Conservation (phyloP, 257 asterid species). For the Capsicum chinense region DNA sequence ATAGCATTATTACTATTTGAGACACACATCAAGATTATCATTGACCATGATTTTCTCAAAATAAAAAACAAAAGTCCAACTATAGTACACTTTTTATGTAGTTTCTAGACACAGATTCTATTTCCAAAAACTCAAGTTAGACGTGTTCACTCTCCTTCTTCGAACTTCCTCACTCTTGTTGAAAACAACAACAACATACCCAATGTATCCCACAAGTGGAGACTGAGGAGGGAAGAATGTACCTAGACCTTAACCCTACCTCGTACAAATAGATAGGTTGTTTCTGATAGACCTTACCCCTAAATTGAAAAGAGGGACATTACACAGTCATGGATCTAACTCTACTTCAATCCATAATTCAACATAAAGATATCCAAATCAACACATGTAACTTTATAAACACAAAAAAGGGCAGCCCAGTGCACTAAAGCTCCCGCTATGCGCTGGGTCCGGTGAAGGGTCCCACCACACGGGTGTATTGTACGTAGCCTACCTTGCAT, state of each 20-base stretch:
- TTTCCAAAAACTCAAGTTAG: neutral
- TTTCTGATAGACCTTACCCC: too few species aligned
- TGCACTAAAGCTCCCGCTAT: too few species aligned
- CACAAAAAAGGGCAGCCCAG: too few species aligned
- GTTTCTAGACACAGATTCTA: neutral
- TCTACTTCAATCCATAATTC: neutral
- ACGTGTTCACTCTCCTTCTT: neutral
- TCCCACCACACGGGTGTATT: too few species aligned
- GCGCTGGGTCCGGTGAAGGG: too few species aligned
- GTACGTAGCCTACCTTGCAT: too few species aligned
- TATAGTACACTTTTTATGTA: neutral
- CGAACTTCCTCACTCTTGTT: neutral
- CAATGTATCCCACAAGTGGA: too few species aligned
- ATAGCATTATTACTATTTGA: neutral
- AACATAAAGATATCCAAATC: neutral
- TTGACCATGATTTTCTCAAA: slow-evolving; percentile 11
- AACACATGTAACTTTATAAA: neutral
- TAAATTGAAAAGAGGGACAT: neutral
- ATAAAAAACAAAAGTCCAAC: neutral
- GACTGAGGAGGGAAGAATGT: too few species aligned
- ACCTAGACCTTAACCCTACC: too few species aligned
- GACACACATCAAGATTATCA: neutral
- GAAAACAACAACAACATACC: neutral
- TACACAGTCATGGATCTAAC: neutral
- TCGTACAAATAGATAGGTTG: too few species aligned